Conservation (phyloP, 306 rosid species). For the Pachyrhizus erosus region DNA sequence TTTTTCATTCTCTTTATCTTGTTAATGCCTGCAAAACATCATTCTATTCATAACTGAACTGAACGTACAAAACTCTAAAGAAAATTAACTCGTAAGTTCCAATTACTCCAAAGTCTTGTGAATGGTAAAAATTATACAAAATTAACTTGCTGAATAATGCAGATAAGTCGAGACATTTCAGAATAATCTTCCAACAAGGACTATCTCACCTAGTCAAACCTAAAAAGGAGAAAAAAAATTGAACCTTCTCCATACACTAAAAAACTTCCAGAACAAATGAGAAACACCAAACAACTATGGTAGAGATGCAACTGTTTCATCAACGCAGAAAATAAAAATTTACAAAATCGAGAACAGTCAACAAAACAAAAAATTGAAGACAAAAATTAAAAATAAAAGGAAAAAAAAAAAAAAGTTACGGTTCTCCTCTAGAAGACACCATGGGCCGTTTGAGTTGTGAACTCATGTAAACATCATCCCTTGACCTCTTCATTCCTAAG, state of each 20-base stretch:
- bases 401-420: constrained; percentile 57
- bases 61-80: not conserved
- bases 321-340: constrained; percentile 4
- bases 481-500: constrained; percentile 84
- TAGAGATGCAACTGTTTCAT: constrained; percentile 36
- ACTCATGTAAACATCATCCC: constrained; percentile 79
- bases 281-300: not conserved
- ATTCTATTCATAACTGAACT: not conserved
- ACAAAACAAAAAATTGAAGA: constrained; percentile 15
- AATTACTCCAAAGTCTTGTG: not conserved
- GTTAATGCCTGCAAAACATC: constrained; percentile 5
- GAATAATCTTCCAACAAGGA: constrained; percentile 25
- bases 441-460: constrained; percentile 86
- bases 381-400: not conserved
- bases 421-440: constrained; percentile 75
- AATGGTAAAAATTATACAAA: not conserved
- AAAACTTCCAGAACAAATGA: constrained; percentile 7
- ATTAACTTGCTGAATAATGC: not conserved
- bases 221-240: not conserved
- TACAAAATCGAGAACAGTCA: constrained; percentile 13
- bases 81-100: not conserved
- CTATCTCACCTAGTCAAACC: constrained; percentile 42
- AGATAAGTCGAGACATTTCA: not conserved
- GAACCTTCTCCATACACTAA: constrained; percentile 34
- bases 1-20: not conserved